Evolutionary conservation across 495 filamentous ascomycete species (phyloP).

Genomic region (Xylaria longipes): DNA sequence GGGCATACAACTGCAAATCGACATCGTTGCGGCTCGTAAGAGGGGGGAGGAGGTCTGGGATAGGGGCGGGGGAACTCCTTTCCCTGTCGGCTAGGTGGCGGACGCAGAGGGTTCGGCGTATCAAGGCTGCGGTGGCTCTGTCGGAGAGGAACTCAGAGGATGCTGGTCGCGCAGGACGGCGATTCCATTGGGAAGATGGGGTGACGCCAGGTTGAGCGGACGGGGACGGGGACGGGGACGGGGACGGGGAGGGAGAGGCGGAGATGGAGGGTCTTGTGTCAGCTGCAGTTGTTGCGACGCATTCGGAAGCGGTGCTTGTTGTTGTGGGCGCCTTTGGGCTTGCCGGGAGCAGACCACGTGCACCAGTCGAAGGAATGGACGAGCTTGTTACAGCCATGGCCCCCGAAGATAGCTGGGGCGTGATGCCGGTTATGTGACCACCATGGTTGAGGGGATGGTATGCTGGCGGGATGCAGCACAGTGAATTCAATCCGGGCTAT

Average conservation of each 20-base stretch:
- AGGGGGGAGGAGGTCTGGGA: conserved; percentile 85
- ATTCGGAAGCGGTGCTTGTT: conserved; percentile 10
- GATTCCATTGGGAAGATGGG: conserved; percentile 33
- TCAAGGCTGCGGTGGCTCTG: conserved; percentile 56
- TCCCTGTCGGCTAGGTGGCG: conserved; percentile 55
- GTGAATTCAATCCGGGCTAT: not conserved
- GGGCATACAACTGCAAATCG: conserved; percentile 89
- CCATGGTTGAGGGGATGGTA: conserved; percentile 11
- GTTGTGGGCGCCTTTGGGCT: conserved; percentile 21
- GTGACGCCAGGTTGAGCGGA: conserved; percentile 34
- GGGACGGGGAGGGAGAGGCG: not conserved
- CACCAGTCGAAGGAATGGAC: conserved; percentile 32
- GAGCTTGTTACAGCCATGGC: conserved; percentile 32
- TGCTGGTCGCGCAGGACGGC: conserved; percentile 39
- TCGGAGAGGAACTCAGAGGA: conserved; percentile 55
- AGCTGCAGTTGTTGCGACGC: not conserved
- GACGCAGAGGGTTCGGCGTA: conserved; percentile 58
- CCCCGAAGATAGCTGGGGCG: conserved; percentile 30
- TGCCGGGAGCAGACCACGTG: conserved; percentile 30
- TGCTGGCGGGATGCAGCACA: not conserved
- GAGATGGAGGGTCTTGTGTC: not conserved
- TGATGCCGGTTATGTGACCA: conserved; percentile 21
- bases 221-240: conserved; percentile 33
- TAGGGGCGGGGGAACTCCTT: conserved; percentile 46
- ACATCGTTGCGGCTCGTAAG: conserved; percentile 92